Evolutionary conservation across 495 filamentous ascomycete species (phyloP).

Genomic region (Penicillium arizonense): DNA sequence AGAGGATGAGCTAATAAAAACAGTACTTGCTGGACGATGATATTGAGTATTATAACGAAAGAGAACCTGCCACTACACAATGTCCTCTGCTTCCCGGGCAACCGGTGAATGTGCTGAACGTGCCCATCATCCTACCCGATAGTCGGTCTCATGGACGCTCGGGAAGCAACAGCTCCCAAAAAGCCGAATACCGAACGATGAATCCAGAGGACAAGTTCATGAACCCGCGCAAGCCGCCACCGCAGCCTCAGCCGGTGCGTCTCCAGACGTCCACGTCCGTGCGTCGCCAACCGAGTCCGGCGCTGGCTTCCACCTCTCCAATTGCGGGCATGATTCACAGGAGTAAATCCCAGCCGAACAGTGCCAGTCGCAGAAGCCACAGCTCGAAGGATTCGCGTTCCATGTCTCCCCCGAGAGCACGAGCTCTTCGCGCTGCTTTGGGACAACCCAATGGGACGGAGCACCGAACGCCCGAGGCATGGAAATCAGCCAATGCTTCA

Average conservation of each 20-base stretch:
- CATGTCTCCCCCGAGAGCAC: constrained; percentile 39
- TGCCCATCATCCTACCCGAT: constrained; percentile 66
- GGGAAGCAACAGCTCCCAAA: constrained; percentile 35
- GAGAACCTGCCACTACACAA: constrained; percentile 67
- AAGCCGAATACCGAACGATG: constrained; percentile 64
- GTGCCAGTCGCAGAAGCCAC: constrained; percentile 21
- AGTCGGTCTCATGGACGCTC: constrained; percentile 37
- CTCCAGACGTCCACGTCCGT: constrained; percentile 56
- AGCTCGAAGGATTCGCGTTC: constrained; percentile 36
- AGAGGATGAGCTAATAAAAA: constrained; percentile 6
- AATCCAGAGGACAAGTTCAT: constrained; percentile 74
- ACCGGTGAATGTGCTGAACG: constrained; percentile 74
- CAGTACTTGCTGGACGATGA: constrained; percentile 80
- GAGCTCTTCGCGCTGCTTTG: constrained; percentile 36
- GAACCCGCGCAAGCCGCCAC: constrained; percentile 62
- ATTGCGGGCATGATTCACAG: constrained; percentile 23
- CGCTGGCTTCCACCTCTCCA: constrained; percentile 30
- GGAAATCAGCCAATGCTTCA: constrained; percentile 5
- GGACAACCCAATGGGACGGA: constrained; percentile 20
- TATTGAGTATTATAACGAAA: constrained; percentile 68
- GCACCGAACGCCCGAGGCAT: constrained; percentile 5
- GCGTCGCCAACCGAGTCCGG: constrained; percentile 34
- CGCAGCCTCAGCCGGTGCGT: constrained; percentile 48
- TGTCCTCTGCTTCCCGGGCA: constrained; percentile 88
- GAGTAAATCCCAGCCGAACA: constrained; percentile 37